These are phyloP conservation scores for Albugo candida DNA, from an alignment of 352 stramenopile genomes.

Conservation along the genomic window DNA sequence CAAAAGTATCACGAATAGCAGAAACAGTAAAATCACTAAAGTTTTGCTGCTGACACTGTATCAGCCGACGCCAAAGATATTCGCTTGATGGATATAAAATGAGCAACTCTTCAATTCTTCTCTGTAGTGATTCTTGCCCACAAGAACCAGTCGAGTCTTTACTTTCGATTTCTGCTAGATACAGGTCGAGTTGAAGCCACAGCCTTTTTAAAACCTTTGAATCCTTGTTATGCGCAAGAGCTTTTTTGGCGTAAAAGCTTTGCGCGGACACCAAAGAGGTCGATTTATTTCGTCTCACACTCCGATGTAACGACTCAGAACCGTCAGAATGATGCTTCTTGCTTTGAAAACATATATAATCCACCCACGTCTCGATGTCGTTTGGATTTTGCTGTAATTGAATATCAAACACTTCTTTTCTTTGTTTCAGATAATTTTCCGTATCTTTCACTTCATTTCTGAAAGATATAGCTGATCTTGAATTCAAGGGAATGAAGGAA, in stretches of 20 bases:
- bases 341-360: too few relatives aligned
- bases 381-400: too few relatives aligned
- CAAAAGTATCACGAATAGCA: constrained; percentile 42
- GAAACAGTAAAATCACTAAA: constrained; percentile 58
- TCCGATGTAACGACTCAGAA: not conserved
- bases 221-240: too few relatives aligned
- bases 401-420: too few relatives aligned
- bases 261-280: not conserved
- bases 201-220: too few relatives aligned
- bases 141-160: constrained; percentile 27
- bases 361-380: too few relatives aligned
- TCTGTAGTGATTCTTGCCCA: constrained; percentile 17
- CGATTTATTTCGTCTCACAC: not conserved
- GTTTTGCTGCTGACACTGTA: constrained; percentile 27
- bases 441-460: too few relatives aligned
- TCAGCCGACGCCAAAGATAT: constrained; percentile 32
- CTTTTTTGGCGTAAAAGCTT: too few relatives aligned
- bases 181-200: not conserved
- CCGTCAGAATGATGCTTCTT: too few relatives aligned
- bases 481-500: not conserved
- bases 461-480: not conserved
- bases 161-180: not conserved
- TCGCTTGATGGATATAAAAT: constrained; percentile 22
- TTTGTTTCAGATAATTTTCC: too few relatives aligned
- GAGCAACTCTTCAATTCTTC: constrained; percentile 32